These are phyloP conservation scores for Penicillium pulvis DNA, from an alignment of 495 filamentous ascomycete genomes.

Conservation along the genomic window DNA sequence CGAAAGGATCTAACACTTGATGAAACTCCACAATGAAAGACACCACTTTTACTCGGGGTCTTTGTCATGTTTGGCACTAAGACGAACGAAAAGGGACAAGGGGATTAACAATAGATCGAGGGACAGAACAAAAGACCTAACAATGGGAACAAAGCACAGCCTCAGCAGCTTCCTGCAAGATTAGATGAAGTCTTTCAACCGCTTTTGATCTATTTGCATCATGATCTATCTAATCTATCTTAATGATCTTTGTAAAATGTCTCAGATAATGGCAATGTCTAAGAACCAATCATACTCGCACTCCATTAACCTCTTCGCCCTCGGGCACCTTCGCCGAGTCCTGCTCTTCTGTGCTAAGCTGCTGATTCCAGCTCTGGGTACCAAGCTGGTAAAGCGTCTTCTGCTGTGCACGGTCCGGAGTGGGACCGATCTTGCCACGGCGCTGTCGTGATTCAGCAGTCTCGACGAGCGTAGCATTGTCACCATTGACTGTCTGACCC, in stretches of 20 bases:
- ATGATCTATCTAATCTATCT: slow-evolving; percentile 19
- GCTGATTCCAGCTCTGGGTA: slow-evolving; percentile 47
- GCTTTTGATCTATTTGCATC: slow-evolving; percentile 17
- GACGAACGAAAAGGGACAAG: no score
- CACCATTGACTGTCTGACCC: slow-evolving; percentile 44
- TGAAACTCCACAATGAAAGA: background rate
- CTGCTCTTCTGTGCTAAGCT: slow-evolving; percentile 44
- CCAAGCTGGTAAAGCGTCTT: slow-evolving; percentile 42
- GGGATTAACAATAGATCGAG: background rate
- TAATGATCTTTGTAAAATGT: slow-evolving; percentile 6
- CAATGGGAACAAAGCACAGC: background rate
- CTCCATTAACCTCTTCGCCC: slow-evolving; percentile 40
- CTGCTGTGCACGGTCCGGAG: slow-evolving; percentile 40
- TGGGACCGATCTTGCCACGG: slow-evolving; percentile 49
- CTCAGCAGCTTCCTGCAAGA: background rate
- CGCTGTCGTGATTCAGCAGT: slow-evolving; percentile 61
- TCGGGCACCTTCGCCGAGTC: slow-evolving; percentile 39
- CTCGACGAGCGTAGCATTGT: slow-evolving; percentile 64
- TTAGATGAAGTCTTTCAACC: background rate
- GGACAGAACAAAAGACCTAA: background rate
- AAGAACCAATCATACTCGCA: slow-evolving; percentile 22
- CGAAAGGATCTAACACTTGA: background rate
- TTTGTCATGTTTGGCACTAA: background rate
- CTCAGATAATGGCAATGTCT: slow-evolving; percentile 18
- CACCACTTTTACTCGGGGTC: background rate